Percentiles rank a stretch among this genome's conserved stretches.
These are phyloP conservation scores for Giardia duodenalis DNA, from an alignment of 208 protist species.

Conservation along the genomic window DNA sequence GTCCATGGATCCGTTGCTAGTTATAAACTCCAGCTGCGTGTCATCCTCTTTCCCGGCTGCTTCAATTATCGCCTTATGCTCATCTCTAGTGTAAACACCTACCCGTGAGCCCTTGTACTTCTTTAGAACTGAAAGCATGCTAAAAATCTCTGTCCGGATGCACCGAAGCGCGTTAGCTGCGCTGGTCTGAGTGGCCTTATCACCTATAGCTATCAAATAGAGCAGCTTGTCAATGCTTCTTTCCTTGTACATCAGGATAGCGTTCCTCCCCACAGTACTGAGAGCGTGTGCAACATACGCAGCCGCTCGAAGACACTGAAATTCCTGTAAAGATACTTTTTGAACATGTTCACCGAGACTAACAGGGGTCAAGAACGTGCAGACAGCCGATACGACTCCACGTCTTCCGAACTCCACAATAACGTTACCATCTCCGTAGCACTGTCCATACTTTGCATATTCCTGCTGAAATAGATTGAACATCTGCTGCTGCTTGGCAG, in stretches of 20 bases:
- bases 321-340: neutral
- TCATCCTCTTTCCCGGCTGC: neutral
- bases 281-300: neutral
- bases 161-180: neutral
- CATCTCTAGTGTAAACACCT: neutral
- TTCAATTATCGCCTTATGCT: neutral
- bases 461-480: neutral
- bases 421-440: slow-evolving; percentile 18
- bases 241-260: neutral
- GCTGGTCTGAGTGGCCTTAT: neutral
- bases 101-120: neutral
- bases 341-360: neutral
- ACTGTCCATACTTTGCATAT: neutral
- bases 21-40: too few relatives aligned
- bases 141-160: neutral
- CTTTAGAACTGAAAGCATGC: neutral
- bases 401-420: neutral
- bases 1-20: too few relatives aligned
- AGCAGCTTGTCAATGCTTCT: neutral
- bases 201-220: neutral
- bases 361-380: neutral
- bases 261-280: neutral
- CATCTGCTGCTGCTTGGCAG: neutral
- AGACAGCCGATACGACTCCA: neutral
- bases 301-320: neutral